Percentiles rank a stretch among this genome's conserved stretches.
phyloP scores from a whole-genome alignment of 805 yeast genomes.

The Helenozyma baotianmanensis region DNA sequence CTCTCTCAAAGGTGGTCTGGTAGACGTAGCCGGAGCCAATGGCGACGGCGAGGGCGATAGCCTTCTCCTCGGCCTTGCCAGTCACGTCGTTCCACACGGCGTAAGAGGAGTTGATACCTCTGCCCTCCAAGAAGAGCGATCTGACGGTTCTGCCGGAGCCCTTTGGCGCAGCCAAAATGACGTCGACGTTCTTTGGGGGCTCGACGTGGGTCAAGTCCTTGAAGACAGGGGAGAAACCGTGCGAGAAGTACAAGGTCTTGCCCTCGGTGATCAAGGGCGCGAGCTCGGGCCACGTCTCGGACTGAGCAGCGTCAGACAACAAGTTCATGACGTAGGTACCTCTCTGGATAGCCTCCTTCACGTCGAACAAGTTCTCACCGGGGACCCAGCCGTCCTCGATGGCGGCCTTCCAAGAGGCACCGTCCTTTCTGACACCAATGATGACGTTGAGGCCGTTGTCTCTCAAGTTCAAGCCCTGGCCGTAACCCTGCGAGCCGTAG shows the following conservation, averaged over 20 bases:
- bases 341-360: conserved; percentile 83
- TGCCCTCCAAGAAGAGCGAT: conserved; percentile 98
- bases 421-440: conserved; percentile 96
- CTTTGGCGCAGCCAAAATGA: conserved; percentile 98
- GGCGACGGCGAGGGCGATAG: conserved; percentile 97
- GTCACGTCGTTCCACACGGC: conserved; percentile 99
- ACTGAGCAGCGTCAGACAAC: conserved; percentile 98
- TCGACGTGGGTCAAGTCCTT: conserved; percentile 95
- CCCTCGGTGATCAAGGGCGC: conserved; percentile 93
- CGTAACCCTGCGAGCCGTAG: conserved; percentile 99
- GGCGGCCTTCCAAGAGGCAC: conserved; percentile 99
- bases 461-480: conserved; percentile 98
- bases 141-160: conserved; percentile 99
- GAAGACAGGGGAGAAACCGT: conserved; percentile 99
- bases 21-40: conserved; percentile 99
- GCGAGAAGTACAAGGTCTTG: conserved; percentile 97
- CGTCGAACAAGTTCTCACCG: conserved; percentile 96
- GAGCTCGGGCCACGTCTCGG: conserved; percentile 90
- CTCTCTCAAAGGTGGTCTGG: conserved; percentile 99
- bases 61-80: conserved; percentile 99
- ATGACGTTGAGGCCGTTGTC: conserved; percentile 98
- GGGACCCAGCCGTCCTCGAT: conserved; percentile 99
- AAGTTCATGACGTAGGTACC: conserved; percentile 98
- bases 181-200: conserved; percentile 92
- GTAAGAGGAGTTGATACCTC: conserved; percentile 99